A percentile compares a stretch with the other conserved stretches of the same genome.
These are phyloP conservation scores for Mucor plumbeus DNA, from an alignment of 371 early-diverging fungal genomes.

Conservation along the genomic window DNA sequence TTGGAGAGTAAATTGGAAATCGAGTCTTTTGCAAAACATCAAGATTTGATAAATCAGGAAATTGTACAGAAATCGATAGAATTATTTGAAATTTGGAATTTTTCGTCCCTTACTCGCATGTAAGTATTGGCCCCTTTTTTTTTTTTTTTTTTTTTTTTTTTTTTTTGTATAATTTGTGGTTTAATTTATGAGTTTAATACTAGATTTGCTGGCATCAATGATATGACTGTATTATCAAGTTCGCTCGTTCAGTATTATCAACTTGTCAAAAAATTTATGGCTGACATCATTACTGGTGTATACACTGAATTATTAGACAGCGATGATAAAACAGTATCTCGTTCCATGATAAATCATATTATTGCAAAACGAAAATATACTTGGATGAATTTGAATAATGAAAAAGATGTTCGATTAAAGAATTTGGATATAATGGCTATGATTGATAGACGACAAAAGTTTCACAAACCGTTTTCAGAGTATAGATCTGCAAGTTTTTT, in stretches of 20 bases:
- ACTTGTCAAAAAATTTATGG: slow-evolving; percentile 13
- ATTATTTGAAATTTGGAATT: slow-evolving; percentile 23
- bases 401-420: slow-evolving; percentile 10
- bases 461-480: background rate
- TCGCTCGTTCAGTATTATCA: slow-evolving; percentile 15
- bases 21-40: slow-evolving; percentile 18
- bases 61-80: slow-evolving; percentile 3
- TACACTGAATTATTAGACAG: slow-evolving; percentile 18
- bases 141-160: too few species aligned
- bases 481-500: slow-evolving; percentile 11
- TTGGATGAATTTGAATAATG: background rate
- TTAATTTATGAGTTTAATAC: background rate
- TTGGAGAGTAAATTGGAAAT: slow-evolving; percentile 9
- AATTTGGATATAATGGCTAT: slow-evolving; percentile 3
- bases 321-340: slow-evolving; percentile 11
- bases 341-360: slow-evolving; percentile 5
- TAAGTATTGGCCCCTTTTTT: background rate
- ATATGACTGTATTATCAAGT: slow-evolving; percentile 22
- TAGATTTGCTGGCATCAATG: slow-evolving; percentile 11
- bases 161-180: background rate
- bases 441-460: background rate
- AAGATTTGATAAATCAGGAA: background rate
- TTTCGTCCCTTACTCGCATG: slow-evolving; percentile 20
- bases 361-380: slow-evolving; percentile 15
- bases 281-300: slow-evolving; percentile 13